phyloP scores from a whole-genome alignment of 176 grass and related monocot species.

The Aegilops longissima region DNA sequence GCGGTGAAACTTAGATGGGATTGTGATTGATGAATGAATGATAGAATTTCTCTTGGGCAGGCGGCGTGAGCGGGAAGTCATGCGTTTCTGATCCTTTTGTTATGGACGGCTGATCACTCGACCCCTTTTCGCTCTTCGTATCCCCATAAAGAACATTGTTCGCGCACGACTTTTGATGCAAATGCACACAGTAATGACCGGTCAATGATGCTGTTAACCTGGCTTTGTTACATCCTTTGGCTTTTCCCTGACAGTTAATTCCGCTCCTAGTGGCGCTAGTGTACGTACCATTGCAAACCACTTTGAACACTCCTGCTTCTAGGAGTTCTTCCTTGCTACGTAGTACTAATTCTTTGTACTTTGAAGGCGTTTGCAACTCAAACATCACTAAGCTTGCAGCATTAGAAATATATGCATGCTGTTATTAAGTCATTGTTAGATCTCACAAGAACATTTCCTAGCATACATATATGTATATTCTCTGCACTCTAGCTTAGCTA shows the following conservation, averaged over 20 bases:
- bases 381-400: neutral
- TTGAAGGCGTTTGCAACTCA: neutral
- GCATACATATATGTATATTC: neutral
- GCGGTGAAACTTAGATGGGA: neutral
- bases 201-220: slow-evolving; percentile 72
- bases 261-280: neutral
- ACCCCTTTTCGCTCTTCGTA: slow-evolving; percentile 42
- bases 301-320: neutral
- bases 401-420: neutral
- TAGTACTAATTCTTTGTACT: neutral
- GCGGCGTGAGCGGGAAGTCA: slow-evolving; percentile 51
- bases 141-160: slow-evolving; percentile 63
- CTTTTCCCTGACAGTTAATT: slow-evolving; percentile 40
- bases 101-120: slow-evolving; percentile 30
- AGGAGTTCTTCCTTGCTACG: neutral
- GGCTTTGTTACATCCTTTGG: slow-evolving; percentile 50
- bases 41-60: slow-evolving; percentile 43
- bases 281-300: neutral
- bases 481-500: neutral
- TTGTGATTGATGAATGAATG: slow-evolving; percentile 6
- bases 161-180: slow-evolving; percentile 76
- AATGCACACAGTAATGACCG: slow-evolving; percentile 76
- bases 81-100: slow-evolving; percentile 26
- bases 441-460: neutral
- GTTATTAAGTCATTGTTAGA: neutral